Evolutionary conservation across 345 rosid species (phyloP).

Genomic region (Aurinia saxatilis): DNA sequence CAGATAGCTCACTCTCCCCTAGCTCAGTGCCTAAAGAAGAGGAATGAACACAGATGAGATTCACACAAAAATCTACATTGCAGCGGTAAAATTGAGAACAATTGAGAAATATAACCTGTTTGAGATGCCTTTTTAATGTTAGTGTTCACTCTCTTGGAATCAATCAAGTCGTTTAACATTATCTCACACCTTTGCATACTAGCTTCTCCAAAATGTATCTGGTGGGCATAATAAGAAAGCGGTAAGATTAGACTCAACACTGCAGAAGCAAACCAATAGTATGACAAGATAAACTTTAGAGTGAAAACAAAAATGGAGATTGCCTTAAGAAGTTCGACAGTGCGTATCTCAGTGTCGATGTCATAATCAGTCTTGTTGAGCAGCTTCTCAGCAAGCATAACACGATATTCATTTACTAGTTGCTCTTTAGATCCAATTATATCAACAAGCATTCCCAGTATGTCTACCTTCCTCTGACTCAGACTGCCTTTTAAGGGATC

Average conservation of each 20-base stretch:
- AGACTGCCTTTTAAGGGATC: constrained; percentile 83
- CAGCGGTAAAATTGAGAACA: background rate
- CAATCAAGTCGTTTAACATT: constrained; percentile 93
- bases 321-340: constrained; percentile 97
- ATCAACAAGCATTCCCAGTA: constrained; percentile 89
- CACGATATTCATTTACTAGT: constrained; percentile 87
- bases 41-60: constrained; percentile 1
- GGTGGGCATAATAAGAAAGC: constrained; percentile 8
- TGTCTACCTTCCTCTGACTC: constrained; percentile 78
- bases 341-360: constrained; percentile 85
- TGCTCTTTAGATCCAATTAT: constrained; percentile 96
- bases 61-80: constrained; percentile 7
- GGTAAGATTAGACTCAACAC: constrained; percentile 1
- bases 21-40: constrained; percentile 35
- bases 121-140: constrained; percentile 66
- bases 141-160: constrained; percentile 89
- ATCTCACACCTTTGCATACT: constrained; percentile 99
- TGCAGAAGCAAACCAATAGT: background rate
- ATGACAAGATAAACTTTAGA: background rate
- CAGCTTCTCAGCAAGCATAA: constrained; percentile 97
- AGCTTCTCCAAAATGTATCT: constrained; percentile 97
- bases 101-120: constrained; percentile 34
- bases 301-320: constrained; percentile 7
- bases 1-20: constrained; percentile 40
- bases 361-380: constrained; percentile 92